phyloP scores from a whole-genome alignment of 345 rosid species.

The Salix suchowensis region DNA sequence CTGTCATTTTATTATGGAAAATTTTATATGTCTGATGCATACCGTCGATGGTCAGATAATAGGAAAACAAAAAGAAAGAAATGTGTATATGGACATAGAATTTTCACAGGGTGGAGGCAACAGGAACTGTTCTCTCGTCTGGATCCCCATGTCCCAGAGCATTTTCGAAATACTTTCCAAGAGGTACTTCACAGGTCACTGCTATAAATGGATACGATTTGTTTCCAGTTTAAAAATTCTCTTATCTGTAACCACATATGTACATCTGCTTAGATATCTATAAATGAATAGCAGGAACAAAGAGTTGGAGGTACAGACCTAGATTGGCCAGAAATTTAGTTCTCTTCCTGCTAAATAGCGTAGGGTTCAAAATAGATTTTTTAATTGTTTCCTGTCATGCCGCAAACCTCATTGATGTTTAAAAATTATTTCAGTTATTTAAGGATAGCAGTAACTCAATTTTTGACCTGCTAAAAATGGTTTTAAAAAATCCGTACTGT shows the following conservation, averaged over 20 bases:
- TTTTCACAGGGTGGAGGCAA: slow-evolving; percentile 72
- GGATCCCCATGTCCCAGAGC: slow-evolving; percentile 41
- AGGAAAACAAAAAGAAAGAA: slow-evolving; percentile 43
- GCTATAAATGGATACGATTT: neutral
- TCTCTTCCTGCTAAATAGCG: neutral
- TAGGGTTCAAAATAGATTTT: neutral
- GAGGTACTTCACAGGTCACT: slow-evolving; percentile 33
- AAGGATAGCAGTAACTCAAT: neutral
- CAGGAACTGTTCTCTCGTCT: slow-evolving; percentile 59
- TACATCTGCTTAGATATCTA: neutral
- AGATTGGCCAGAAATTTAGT: neutral
- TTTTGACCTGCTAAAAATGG: neutral
- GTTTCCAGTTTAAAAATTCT: neutral
- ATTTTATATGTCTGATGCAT: slow-evolving; percentile 45
- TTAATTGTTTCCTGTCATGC: neutral
- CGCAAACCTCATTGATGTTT: neutral
- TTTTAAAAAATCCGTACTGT: neutral
- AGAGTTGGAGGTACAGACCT: neutral
- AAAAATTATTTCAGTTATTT: neutral
- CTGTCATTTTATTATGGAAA: slow-evolving; percentile 53
- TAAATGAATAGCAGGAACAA: neutral
- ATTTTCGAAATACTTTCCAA: slow-evolving; percentile 28
- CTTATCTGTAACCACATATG: neutral
- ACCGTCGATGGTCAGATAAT: slow-evolving; percentile 54
- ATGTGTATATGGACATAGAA: slow-evolving; percentile 47